These are phyloP conservation scores for Acmispon strigosus DNA, from an alignment of 306 rosid species.

Conservation along the genomic window DNA sequence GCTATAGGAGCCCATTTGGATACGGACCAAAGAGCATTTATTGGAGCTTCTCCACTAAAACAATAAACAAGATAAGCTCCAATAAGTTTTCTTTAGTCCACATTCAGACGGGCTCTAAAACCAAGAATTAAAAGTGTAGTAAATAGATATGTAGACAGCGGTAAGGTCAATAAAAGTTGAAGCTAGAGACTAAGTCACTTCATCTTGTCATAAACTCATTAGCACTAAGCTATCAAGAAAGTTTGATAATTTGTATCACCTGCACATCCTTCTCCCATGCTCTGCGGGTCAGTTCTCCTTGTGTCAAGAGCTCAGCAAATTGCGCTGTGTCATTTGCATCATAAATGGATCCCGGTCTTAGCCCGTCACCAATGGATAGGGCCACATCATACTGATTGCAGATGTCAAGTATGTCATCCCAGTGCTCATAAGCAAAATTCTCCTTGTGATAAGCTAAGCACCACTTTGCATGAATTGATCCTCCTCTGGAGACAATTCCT, in stretches of 20 bases:
- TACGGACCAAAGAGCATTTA: too few species aligned
- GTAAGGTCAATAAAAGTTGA: background rate
- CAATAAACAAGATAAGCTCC: too few species aligned
- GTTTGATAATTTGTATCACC: constrained; percentile 35
- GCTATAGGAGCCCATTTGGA: too few species aligned
- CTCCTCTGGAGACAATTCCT: constrained; percentile 97
- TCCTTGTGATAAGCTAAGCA: constrained; percentile 95
- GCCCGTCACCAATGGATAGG: constrained; percentile 91
- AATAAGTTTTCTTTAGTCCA: too few species aligned
- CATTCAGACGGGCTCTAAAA: too few species aligned
- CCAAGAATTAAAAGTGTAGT: background rate
- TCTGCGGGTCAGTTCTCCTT: constrained; percentile 94
- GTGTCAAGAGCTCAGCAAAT: constrained; percentile 97
- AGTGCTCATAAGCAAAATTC: constrained; percentile 95
- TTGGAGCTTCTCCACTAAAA: too few species aligned
- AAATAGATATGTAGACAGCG: background rate
- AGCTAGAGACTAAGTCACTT: background rate
- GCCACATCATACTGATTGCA: constrained; percentile 95
- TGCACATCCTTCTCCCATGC: constrained; percentile 99
- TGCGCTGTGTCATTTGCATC: constrained; percentile 99
- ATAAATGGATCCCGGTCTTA: constrained; percentile 97
- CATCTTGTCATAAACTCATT: background rate
- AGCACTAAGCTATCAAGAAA: constrained; percentile 1
- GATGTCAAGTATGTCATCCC: constrained; percentile 98
- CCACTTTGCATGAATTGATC: constrained; percentile 99